Evolutionary conservation across 1,284 basidiomycete genomes (phyloP).

Genomic region (Chondrostereum purpureum): DNA sequence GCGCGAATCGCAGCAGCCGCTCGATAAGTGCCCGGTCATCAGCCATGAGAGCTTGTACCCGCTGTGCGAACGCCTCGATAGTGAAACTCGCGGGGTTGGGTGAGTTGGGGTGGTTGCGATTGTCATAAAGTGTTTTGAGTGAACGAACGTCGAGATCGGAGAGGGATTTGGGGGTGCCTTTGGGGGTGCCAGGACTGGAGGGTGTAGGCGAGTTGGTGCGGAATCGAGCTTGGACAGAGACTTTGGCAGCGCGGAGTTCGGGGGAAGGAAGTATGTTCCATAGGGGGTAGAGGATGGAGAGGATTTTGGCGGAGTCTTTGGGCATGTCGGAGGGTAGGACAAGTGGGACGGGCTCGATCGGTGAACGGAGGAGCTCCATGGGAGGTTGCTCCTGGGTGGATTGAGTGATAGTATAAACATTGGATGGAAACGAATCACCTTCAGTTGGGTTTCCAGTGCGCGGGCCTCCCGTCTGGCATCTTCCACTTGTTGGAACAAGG

Average conservation of each 20-base stretch:
- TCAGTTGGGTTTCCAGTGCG: conserved; percentile 35
- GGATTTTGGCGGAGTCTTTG: conserved; percentile 52
- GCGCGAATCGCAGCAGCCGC: conserved; percentile 73
- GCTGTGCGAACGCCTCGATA: conserved; percentile 66
- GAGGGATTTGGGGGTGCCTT: conserved; percentile 41
- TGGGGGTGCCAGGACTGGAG: conserved; percentile 28
- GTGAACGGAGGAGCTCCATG: conserved; percentile 9
- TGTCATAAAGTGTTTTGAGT: conserved; percentile 67
- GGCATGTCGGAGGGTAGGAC: conserved; percentile 34
- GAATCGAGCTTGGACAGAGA: conserved; percentile 40
- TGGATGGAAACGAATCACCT: conserved; percentile 26
- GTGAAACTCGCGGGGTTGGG: conserved; percentile 43
- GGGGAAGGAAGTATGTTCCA: conserved; percentile 79
- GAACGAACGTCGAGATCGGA: conserved; percentile 76
- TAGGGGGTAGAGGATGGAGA: conserved; percentile 61
- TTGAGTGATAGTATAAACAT: too few relatives aligned
- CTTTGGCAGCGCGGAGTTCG: conserved; percentile 64
- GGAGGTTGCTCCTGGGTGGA: conserved; percentile 17
- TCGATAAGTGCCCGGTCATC: conserved; percentile 82
- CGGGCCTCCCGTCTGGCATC: conserved; percentile 40
- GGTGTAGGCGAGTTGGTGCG: conserved; percentile 39
- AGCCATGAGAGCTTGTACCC: conserved; percentile 70
- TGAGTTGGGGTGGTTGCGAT: conserved; percentile 28
- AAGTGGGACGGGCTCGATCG: conserved; percentile 3
- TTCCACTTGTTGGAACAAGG: conserved; percentile 48